Conservation (phyloP, 1,139 yeast species). For the Blastobotrys raffinosifermentans region DNA sequence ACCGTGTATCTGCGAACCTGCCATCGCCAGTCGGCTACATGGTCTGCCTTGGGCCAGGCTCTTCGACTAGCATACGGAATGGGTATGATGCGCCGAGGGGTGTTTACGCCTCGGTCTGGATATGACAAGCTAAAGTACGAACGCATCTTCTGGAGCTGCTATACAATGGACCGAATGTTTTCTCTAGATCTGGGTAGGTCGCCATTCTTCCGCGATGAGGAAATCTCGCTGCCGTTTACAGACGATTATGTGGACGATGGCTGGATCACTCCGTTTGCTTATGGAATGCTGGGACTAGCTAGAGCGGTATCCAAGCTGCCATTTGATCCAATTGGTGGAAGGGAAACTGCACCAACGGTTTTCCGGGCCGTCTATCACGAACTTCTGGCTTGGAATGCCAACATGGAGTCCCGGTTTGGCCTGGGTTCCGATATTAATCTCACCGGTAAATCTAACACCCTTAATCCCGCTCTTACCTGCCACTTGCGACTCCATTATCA, state of each 20-base stretch:
- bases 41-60: constrained; percentile 51
- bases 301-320: constrained; percentile 18
- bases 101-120: constrained; percentile 17
- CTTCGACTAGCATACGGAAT: constrained; percentile 45
- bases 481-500: constrained; percentile 14
- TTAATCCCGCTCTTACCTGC: constrained; percentile 6
- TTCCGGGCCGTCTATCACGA: constrained; percentile 10
- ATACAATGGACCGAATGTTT: constrained; percentile 49
- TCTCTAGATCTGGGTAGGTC: constrained; percentile 52
- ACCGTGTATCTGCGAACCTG: constrained; percentile 49
- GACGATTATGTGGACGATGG: constrained; percentile 40
- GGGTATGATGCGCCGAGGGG: constrained; percentile 11
- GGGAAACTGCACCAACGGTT: constrained; percentile 16
- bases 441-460: constrained; percentile 3
- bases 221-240: constrained; percentile 36
- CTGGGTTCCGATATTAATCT: constrained; percentile 8
- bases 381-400: constrained; percentile 12
- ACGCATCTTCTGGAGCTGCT: constrained; percentile 55
- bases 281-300: constrained; percentile 29
- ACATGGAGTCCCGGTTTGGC: constrained; percentile 10
- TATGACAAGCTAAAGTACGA: constrained; percentile 49
- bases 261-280: constrained; percentile 50
- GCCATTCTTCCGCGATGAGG: constrained; percentile 41
- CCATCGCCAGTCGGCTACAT: constrained; percentile 53
- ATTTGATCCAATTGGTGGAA: constrained; percentile 18